Evolutionary conservation across 345 rosid species (phyloP).

Genomic region (Trapa incisa): DNA sequence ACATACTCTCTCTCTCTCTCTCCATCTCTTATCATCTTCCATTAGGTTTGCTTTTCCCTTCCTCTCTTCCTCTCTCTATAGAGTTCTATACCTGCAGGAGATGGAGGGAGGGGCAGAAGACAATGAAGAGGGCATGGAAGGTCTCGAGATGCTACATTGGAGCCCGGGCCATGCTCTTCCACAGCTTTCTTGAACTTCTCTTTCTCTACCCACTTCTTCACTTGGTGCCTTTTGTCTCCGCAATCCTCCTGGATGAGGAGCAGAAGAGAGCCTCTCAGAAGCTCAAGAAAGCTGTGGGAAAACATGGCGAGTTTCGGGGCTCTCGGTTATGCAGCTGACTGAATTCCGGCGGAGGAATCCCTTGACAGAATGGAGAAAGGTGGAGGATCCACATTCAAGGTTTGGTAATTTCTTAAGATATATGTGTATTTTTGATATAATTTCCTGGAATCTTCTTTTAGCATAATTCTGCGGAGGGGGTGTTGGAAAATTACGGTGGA

Average conservation of each 20-base stretch:
- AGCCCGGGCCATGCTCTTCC: conserved; percentile 54
- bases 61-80: background rate
- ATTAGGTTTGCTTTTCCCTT: background rate
- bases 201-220: background rate
- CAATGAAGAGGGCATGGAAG: background rate
- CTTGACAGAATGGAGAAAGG: too few species aligned
- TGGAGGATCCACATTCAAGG: too few species aligned
- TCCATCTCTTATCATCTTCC: conserved; percentile 7
- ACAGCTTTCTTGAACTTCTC: conserved; percentile 87
- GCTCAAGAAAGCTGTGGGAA: conserved; percentile 93
- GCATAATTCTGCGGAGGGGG: background rate
- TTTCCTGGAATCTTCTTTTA: background rate
- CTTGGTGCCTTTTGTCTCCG: background rate
- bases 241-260: too few species aligned
- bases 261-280: conserved; percentile 8
- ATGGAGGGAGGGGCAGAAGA: background rate
- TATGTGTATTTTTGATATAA: background rate
- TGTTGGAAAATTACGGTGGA: background rate
- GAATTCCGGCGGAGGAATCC: background rate
- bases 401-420: too few species aligned
- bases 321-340: background rate
- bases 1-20: background rate
- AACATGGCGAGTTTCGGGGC: conserved; percentile 49
- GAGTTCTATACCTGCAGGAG: background rate
- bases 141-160: background rate